phyloP scores from a whole-genome alignment of 257 asterid genomes.

The Hygrophila difformis region DNA sequence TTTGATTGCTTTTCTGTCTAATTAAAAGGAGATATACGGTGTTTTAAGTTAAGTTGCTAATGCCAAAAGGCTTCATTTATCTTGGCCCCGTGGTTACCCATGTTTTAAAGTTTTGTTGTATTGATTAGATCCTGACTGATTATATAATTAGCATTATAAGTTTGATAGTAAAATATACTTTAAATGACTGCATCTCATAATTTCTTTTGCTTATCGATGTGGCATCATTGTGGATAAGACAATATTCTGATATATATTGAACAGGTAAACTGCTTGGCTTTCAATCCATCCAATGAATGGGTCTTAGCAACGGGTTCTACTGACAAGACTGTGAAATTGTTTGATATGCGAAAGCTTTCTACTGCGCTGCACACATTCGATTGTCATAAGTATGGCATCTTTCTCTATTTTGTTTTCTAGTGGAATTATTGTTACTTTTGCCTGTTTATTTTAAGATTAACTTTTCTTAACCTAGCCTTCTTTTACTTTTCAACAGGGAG shows the following conservation, averaged over 20 bases:
- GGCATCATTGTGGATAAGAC: neutral
- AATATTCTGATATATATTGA: no score
- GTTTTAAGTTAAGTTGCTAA: no score
- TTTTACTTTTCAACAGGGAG: constrained; percentile 47
- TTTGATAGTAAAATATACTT: no score
- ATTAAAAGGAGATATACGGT: no score
- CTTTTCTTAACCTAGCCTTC: constrained; percentile 5
- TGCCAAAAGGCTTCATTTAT: no score
- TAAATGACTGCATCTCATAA: no score
- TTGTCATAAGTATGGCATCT: constrained; percentile 67
- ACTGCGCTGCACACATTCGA: constrained; percentile 77
- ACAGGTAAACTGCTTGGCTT: constrained; percentile 94
- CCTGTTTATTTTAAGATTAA: neutral
- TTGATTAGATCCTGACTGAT: no score
- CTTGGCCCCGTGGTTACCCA: no score
- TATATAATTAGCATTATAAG: no score
- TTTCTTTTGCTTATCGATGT: constrained; percentile 5
- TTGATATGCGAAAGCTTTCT: constrained; percentile 74
- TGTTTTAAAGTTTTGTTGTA: no score
- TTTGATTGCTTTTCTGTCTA: no score
- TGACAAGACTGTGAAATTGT: constrained; percentile 83
- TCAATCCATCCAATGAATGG: constrained; percentile 95
- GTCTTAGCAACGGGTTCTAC: constrained; percentile 93
- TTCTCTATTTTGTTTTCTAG: constrained; percentile 2
- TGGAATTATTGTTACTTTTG: constrained; percentile 2